phyloP scores from a whole-genome alignment of 257 asterid species.

The Solanum gandarillasii region DNA sequence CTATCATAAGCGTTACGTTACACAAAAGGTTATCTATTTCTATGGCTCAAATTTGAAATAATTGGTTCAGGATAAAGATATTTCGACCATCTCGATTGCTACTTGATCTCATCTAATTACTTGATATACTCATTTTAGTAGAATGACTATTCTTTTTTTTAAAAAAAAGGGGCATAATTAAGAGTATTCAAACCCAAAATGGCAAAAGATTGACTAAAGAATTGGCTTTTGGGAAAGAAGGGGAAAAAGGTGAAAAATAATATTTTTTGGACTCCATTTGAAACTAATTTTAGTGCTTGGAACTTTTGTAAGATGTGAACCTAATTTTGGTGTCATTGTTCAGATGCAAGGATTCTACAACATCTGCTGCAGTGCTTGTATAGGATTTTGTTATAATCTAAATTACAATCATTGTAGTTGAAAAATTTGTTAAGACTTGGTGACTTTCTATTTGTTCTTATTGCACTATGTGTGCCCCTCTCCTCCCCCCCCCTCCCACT shows the following conservation, averaged over 20 bases:
- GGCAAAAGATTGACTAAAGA: not conserved
- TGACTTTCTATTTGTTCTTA: not conserved
- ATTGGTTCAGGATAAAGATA: not conserved
- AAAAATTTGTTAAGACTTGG: not conserved
- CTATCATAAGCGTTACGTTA: not conserved
- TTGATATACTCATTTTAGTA: not conserved
- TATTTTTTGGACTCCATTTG: not conserved
- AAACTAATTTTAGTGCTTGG: slow-evolving; percentile 4
- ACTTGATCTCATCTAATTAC: slow-evolving; percentile 1
- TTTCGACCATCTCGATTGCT: not conserved
- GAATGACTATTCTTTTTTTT: not conserved
- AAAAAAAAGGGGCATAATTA: slow-evolving; percentile 1
- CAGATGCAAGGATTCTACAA: not conserved
- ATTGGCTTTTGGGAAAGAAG: not conserved
- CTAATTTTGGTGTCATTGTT: slow-evolving; percentile 3
- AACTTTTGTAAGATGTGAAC: slow-evolving; percentile 2
- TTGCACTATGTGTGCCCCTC: not conserved
- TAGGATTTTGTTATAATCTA: not conserved
- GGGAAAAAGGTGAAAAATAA: not conserved
- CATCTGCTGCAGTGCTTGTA: not conserved
- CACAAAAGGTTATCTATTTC: not conserved
- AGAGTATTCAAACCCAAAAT: slow-evolving; percentile 2
- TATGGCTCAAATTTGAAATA: not conserved
- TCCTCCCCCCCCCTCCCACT: too few relatives aligned
- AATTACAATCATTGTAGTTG: slow-evolving; percentile 5